Conservation (phyloP, 2,329 filamentous ascomycete genomes). For the Xylaria sp. region DNA sequence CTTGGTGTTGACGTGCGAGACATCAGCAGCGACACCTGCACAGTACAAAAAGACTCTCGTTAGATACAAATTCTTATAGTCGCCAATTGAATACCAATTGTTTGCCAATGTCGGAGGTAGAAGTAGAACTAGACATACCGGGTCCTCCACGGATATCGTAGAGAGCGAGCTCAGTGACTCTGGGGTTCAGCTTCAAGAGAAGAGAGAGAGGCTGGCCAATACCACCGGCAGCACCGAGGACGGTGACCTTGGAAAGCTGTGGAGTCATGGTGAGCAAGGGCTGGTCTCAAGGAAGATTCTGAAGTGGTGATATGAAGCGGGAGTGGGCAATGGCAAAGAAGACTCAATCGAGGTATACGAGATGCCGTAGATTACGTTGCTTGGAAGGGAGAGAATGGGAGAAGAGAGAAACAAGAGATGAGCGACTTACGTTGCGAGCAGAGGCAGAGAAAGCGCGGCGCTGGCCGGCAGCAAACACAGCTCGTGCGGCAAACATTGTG, state of each 20-base stretch:
- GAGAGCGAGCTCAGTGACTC: conserved; percentile 90
- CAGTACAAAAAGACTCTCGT: not conserved
- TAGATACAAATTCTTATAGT: not conserved
- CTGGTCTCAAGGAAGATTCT: too few species aligned
- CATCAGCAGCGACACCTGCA: conserved; percentile 93
- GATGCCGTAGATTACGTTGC: too few species aligned
- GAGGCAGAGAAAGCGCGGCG: conserved; percentile 82
- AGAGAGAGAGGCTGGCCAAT: conserved; percentile 98
- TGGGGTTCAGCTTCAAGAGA: conserved; percentile 97
- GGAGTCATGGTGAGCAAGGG: too few species aligned
- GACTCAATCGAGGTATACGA: too few species aligned
- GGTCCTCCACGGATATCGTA: conserved; percentile 97
- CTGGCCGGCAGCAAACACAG: conserved; percentile 57
- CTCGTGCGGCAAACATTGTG: conserved; percentile 41
- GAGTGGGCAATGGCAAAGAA: not conserved
- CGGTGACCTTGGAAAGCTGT: conserved; percentile 94
- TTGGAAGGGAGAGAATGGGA: not conserved
- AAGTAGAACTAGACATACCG: conserved; percentile 77
- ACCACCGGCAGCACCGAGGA: conserved; percentile 95
- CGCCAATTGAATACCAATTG: too few species aligned
- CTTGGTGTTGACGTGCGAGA: conserved; percentile 99
- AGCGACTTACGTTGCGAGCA: conserved; percentile 70
- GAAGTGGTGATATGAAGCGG: not conserved
- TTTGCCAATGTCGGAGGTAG: too few species aligned
- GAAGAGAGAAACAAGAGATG: too few species aligned